Conservation (phyloP, 352 stramenopile species). For the Achlya hypogyna region DNA sequence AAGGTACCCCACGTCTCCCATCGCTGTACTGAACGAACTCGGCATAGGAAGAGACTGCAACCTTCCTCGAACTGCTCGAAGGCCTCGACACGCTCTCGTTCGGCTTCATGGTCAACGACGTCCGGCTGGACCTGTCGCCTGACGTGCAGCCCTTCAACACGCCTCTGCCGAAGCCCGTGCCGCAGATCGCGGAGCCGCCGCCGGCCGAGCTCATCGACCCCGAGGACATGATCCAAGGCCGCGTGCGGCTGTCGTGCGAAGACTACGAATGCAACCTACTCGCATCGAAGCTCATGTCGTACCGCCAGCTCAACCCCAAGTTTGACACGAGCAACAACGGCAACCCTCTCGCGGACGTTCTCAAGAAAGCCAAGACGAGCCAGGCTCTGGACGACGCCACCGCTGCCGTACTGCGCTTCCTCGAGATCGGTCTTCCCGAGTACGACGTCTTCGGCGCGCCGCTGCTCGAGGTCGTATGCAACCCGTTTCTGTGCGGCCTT, state of each 20-base stretch:
- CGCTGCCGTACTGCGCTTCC: constrained; percentile 61
- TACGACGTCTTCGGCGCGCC: constrained; percentile 76
- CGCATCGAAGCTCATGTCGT: constrained; percentile 61
- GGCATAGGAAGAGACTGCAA: constrained; percentile 47
- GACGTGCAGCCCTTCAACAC: constrained; percentile 69
- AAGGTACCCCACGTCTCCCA: constrained; percentile 19
- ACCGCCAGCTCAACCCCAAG: constrained; percentile 56
- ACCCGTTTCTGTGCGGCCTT: constrained; percentile 78
- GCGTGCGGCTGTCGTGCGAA: constrained; percentile 56
- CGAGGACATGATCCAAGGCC: constrained; percentile 70
- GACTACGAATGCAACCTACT: constrained; percentile 56
- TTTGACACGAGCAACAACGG: constrained; percentile 68
- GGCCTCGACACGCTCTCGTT: constrained; percentile 63
- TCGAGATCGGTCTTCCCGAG: constrained; percentile 76
- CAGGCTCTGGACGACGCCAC: constrained; percentile 64
- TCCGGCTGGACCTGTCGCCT: constrained; percentile 46
- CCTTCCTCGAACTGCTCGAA: constrained; percentile 58
- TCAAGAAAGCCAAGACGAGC: constrained; percentile 44
- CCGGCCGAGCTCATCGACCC: constrained; percentile 68
- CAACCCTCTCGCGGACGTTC: constrained; percentile 63
- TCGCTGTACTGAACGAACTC: background rate
- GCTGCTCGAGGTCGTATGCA: constrained; percentile 68
- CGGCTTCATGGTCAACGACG: constrained; percentile 69
- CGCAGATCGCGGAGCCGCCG: constrained; percentile 5
- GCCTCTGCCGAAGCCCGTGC: constrained; percentile 35